Evolutionary conservation across 1,284 basidiomycete species (phyloP), one percentile per base, ranked within the genome.

Genomic region (Kwoniella shivajii): DNA sequence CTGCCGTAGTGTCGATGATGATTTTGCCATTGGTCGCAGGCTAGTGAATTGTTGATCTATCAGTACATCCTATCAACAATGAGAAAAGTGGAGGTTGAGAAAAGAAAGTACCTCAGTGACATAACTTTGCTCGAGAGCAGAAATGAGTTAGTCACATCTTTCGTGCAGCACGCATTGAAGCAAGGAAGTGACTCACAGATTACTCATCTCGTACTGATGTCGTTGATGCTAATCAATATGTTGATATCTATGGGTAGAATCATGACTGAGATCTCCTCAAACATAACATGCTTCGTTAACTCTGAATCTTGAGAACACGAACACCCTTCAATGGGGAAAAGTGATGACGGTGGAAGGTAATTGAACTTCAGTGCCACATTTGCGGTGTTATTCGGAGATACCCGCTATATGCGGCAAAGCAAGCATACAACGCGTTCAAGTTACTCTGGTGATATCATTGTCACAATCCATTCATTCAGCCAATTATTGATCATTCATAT

Each of bases 1-100:
- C 93, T 13, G 85, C 87, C 1, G 92, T 92, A 0, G 95, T 98
- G 61, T 91, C 85, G 45, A 99, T 82, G 38, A 96, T 85, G 51
- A 96, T 88, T 60, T 89, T 86, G 59, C 91, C 92, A 55, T 86
- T 84, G 0, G 91, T 92, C 20, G 91, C 65, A 7, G 77, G 77
- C 77, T 78, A 50, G 20, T 20, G 4, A 39, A 11, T 30, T 39
- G 3, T 37, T 20, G 9, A 20, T 42, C 30, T 44, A 26, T 42
- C 22, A 30, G 39, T 24, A 9, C 30, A 33, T 27, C n/a, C 54
- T n/a, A 24, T n/a, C n/a, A n/a, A n/a, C n/a, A n/a, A n/a, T n/a
- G n/a, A n/a, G n/a, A 29, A 43, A 45, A 6, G 41, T 44, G 51
- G 42, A 39, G 30, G 26, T 26, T 34, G 4, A n/a, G 16, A 26